A percentile compares a stretch with the other conserved stretches of the same genome.
phyloP scores from a whole-genome alignment of 2,329 filamentous ascomycete species.

The Xylariaceae sp. region DNA sequence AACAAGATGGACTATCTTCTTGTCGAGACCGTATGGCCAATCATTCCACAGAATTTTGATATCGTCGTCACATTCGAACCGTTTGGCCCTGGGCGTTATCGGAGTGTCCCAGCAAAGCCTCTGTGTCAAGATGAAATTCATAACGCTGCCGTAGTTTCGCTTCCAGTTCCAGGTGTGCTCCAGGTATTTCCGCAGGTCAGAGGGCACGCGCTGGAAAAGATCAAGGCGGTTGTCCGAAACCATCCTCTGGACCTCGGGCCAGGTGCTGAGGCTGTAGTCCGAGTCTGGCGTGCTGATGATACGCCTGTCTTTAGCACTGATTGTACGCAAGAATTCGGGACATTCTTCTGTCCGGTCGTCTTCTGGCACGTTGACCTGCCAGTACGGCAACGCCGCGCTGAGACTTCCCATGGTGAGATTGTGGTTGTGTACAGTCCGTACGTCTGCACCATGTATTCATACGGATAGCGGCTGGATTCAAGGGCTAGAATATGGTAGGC shows the following conservation, averaged over 20 bases:
- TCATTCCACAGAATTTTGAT: conserved; percentile 80
- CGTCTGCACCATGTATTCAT: neutral
- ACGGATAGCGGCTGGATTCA: neutral
- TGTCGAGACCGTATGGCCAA: conserved; percentile 87
- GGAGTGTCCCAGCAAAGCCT: conserved; percentile 64
- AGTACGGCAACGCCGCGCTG: conserved; percentile 54
- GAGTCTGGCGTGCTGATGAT: conserved; percentile 69
- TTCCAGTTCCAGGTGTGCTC: conserved; percentile 62
- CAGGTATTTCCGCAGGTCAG: conserved; percentile 73
- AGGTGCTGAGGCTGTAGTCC: conserved; percentile 59
- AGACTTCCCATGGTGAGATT: conserved; percentile 37
- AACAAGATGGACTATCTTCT: conserved; percentile 75
- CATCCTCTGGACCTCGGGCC: conserved; percentile 64
- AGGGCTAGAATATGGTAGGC: neutral
- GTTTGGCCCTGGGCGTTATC: conserved; percentile 33
- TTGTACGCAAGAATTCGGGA: conserved; percentile 63
- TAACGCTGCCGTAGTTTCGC: conserved; percentile 67
- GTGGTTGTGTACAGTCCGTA: neutral
- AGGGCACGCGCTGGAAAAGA: conserved; percentile 71
- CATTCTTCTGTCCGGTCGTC: conserved; percentile 61
- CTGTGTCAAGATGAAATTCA: conserved; percentile 68
- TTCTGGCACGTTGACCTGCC: conserved; percentile 74
- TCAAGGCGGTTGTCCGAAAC: conserved; percentile 65
- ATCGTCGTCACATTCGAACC: conserved; percentile 51
- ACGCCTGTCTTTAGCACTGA: conserved; percentile 62